Evolutionary conservation across 495 filamentous ascomycete species (phyloP), one percentile per base, ranked within the genome.

Genomic region (Xanthoparmelia taractica): DNA sequence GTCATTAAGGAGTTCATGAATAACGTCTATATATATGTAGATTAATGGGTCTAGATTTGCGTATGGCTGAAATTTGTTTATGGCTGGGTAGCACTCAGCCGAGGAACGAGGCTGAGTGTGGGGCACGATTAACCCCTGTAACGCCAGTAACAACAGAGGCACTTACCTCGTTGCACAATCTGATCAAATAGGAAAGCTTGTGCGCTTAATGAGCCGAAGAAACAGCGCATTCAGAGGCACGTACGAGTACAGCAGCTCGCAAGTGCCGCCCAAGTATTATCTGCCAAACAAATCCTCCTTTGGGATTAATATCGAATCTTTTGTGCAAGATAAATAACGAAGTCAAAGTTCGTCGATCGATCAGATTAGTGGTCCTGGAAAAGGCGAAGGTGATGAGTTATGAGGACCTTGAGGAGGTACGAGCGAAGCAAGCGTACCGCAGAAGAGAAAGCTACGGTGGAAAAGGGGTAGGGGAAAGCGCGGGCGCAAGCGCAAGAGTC

Each of bases 261-360:
- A 6, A 59, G 18, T 59, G 58, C 58, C 41, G 20, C 58, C 40
- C 58, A 45, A 59, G 3, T 59, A 27, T 43, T 38, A 8, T 43
- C 45, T 59, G 57, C 57, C 37, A 6, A 45, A 43, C 8, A 20
- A 0, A 23, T 38, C 57, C 57, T 59, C 38, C 57, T 27, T 23
- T 38, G 45, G 57, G 34, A 59, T 7, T 20, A 59, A 13, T 43
- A 27, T 43, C 57, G 36, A 45, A 31, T 59, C 65, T 67, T 72
- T n/a, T n/a, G 57, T 27, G 59, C 48, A 63, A 64, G 59, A 71
- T 75, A 20, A 75, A 76, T 50, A 68, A 69, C 65, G 66, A 72
- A 67, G 69, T 66, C 61, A 67, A 68, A 58, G 66, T 57, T 69
- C 68, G 68, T 59, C 59, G 70, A 70, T 75, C 71, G 36, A 74